Evolutionary conservation across 768 basidiomycete species (phyloP), one percentile per base, ranked within the genome.

Genomic region (Leccinum olivaceopallidum): DNA sequence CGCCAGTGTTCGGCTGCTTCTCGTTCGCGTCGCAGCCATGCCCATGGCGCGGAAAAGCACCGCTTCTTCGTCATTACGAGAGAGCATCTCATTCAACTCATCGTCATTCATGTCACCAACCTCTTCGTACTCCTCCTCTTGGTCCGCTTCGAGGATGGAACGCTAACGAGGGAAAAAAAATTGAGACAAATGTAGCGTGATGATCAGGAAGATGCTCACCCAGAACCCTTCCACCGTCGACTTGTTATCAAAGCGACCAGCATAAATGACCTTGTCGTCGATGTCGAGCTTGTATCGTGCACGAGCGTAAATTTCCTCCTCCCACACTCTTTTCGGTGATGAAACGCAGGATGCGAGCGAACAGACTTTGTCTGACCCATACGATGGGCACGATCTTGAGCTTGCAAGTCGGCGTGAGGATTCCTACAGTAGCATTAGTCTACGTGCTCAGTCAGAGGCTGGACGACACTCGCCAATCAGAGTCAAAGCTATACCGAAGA

Each of bases 361-460:
- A 99, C 97, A 50, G 95, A 92, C 76, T 95, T 96, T 60, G 97
- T 99, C 73, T 99, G 97, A 60, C 97, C 97, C 69, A 99, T 99
- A 84, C 97, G 95, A 83, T 99, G 96, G 12, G 93, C 94, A 82
- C 95, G 94, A 85, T 99, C 96, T 75, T 99, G 97, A 13, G 97
- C 97, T 76, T 99, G 97, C 62, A 98, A 79, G 88, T 99, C 96
- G 55, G 97, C 96, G 68, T 98, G 96, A 52, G 96, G 96, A 79
- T 98, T 99, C 95, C 89, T 88, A 65, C 7, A 50, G 26, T 51
- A n/a, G 30, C 26, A 32, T 65, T 53, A 66, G 50, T 32, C 52
- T 16, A 53, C 8, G 48, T 13, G 4, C 20, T 32, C 14, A 24
- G 51, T 36, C 9, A 24, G 44, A 24, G 14, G 9, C n/a, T 55